Base-by-base conservation (phyloP, 2,329 filamentous ascomycete genomes). In the Malbranchea zuffiana region DNA sequence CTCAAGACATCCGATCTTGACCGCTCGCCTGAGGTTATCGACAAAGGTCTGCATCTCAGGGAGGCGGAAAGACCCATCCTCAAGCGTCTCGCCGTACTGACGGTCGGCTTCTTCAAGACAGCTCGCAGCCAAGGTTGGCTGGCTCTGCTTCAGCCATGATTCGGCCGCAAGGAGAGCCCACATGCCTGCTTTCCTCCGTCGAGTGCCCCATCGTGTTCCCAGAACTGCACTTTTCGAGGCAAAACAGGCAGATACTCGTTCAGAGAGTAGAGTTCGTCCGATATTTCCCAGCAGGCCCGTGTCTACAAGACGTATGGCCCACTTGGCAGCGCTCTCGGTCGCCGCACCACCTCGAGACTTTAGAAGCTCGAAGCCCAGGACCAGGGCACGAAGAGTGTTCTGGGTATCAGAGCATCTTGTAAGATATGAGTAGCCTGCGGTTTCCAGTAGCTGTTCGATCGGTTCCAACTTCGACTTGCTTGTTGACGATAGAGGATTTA, bases 371-470 rank as follows among this genome's bases (percentile, higher is more conserved):
- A 90, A 67, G 0, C 78, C 75, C 0, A 96, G 64, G 0, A 80
- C 65, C 6, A 94, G 67, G 44, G 79, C 82, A 7, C 92, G 80
- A 11, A 92, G 63, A 0, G 87, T 82, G 36, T 84, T 81, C 51
- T 86, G 88, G 0, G 83, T 75, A 17, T 80, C 75, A 31, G 73
- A 78, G 51, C 84, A 94, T 32, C 88, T 75, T 11, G 85, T 88
- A 34, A 85, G 75, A 56, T 96, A 98, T 0, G 86, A 94, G 60
- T 98, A 96, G 40, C 80, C 80, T 0, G 88, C 84, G 3, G 83
- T 82, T 52, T 96, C 88, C 8, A 98, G 71, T 72, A 90, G 83
- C 48, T 83, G 75, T 49, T 92, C 84, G 25, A 95, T 72, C 4
- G 75, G 80, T 50, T 96, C 90, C 1, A 80, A 67, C 43, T 88